Evolutionary conservation across 345 rosid genomes (phyloP), one percentile per base, ranked within the genome.

Genomic region (Hypericum androsaemum): DNA sequence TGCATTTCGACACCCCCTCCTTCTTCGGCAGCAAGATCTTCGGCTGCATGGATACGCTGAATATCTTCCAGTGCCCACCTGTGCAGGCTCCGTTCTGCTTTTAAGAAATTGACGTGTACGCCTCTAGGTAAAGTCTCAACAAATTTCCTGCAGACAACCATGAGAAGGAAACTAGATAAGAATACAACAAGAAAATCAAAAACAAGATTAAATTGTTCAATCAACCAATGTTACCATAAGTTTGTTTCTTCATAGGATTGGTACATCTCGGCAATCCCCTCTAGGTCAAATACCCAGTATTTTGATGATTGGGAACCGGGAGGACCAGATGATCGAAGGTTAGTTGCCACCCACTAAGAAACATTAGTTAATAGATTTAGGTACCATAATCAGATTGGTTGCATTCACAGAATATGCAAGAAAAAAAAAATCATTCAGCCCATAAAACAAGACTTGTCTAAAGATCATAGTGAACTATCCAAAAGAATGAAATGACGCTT

Each of bases 51-150:
- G 58, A 89, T 89, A 46, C 97, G 69, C 64, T 79, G 95, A 54
- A 89, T 80, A 71, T 89, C 97, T 82, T 80, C 76, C 11, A 89
- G 75, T 22, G 97, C 95, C 97, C 97, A 89, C 46, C 94, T 78
- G 65, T 86, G 97, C 72, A 89, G 77, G 67, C 97, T 89, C 71
- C 97, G 80, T 71, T 89, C 97, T 12, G 97, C 97, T 74, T 89
- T 89, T 60, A 89, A 62, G 68, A 89, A 86, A 74, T 84, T 86
- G 42, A 89, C 68, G 65, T 89, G 94, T 53, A 89, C 94, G 51
- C 94, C 95, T 58, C 79, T 77, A 55, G 94, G 95, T 64, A 83
- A 77, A 53, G 77, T 83, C 59, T 89, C 95, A 66, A 86, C 94
- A 45, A 89, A 68, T 72, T 75, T 77, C 97, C 97, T 89, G 43